Evolutionary conservation across 2,329 filamentous ascomycete species (phyloP), one percentile per base, ranked within the genome.

Genomic region (Meredithiella fracta): DNA sequence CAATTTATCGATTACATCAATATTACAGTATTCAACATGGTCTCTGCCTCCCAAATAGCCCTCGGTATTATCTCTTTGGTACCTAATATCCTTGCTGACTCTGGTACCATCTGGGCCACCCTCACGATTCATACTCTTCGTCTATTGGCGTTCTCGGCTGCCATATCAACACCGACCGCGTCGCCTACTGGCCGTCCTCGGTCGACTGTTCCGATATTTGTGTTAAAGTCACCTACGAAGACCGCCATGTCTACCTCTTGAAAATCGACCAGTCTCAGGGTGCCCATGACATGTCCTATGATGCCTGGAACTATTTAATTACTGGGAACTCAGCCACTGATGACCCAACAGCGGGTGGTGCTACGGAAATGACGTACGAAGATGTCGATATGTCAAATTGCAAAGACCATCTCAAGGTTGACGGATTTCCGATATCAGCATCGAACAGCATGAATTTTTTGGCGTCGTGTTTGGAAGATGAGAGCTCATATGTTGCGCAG

Each of bases 271-370:
- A 69, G 53, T 80, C 77, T 0, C 70, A 68, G 42, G 77, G 76
- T 51, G 77, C 77, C 54, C 65, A 77, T 64, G 78, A 81, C 65
- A 73, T 81, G 67, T 73, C 69, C 57, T 81, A 80, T 68, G 77
- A 80, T 60, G 77, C 77, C 52, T 81, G 76, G 75, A 79, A 78
- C 69, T 74, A 75, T 62, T 74, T 81, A 42, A 65, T 66, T 61
- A 75, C 70, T 34, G 77, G 77, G 60, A 62, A 70, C 59, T 68
- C 70, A 11, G 78, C 77, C 42, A 67, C 65, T 6, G 64, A 69
- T 14, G 63, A 69, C 52, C 76, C 76, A 14, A 66, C 69, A 2
- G 58, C 64, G 37, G 77, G 76, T 58, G 77, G 77, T 49, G 72
- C 72, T 52, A 66, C 76, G 47, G 62, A 66, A 40, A 78, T 79